Evolutionary conservation across 176 grass and related monocot genomes (phyloP).

Genomic region (Rhynchospora pubera): DNA sequence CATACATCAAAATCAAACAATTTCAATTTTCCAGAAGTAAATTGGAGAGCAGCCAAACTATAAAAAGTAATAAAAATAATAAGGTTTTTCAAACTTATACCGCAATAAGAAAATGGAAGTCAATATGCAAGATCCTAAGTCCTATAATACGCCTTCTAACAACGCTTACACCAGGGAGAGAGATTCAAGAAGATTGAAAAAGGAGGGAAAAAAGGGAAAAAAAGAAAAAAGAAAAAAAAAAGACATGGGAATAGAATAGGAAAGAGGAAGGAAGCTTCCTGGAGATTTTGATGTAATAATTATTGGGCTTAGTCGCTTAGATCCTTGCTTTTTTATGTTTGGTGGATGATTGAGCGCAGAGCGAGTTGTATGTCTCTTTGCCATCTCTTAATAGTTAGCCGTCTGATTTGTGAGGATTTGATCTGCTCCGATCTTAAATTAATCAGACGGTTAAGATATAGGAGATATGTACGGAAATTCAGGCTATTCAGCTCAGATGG

Average conservation of each 20-base stretch:
- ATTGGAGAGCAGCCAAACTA: neutral
- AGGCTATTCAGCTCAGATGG: too few species aligned
- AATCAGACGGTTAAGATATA: too few species aligned
- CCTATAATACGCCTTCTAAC: neutral
- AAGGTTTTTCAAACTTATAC: neutral
- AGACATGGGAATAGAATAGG: neutral
- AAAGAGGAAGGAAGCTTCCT: neutral
- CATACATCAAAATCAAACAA: neutral
- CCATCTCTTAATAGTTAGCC: too few species aligned
- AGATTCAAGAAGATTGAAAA: neutral
- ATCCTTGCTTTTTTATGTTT: too few species aligned
- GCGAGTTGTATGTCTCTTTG: too few species aligned
- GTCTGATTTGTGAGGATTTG: too few species aligned
- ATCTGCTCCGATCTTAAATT: too few species aligned
- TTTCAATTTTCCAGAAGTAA: neutral
- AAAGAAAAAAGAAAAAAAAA: neutral
- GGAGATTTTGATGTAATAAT: too few species aligned
- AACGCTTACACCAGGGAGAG: neutral
- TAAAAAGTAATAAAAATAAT: neutral
- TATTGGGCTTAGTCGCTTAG: too few species aligned
- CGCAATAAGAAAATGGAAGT: neutral
- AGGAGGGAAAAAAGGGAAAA: neutral
- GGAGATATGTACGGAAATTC: too few species aligned
- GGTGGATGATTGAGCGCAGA: too few species aligned
- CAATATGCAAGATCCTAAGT: neutral